These are phyloP conservation scores for Epichloe sibirici DNA, from an alignment of 2,329 filamentous ascomycete species.

Conservation along the genomic window DNA sequence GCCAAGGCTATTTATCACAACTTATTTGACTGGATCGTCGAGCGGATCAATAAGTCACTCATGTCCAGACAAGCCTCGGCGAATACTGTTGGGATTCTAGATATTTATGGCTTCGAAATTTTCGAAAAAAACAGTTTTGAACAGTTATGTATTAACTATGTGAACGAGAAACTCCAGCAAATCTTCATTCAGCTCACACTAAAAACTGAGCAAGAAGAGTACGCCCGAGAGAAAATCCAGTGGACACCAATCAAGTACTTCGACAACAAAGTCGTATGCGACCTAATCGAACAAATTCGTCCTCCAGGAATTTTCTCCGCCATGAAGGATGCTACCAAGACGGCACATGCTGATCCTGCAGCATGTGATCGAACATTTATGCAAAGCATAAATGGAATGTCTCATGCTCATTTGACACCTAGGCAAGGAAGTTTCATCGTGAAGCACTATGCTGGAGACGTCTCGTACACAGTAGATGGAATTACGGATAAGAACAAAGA, in stretches of 20 bases:
- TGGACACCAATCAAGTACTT: slow-evolving; percentile 99
- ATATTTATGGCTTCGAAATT: slow-evolving; percentile 99
- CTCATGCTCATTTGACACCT: slow-evolving; percentile 81
- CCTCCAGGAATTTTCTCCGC: slow-evolving; percentile 91
- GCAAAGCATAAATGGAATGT: slow-evolving; percentile 80
- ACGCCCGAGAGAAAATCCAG: slow-evolving; percentile 87
- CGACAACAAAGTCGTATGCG: slow-evolving; percentile 98
- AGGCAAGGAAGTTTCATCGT: slow-evolving; percentile 95
- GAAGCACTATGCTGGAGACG: slow-evolving; percentile 97
- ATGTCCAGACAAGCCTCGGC: slow-evolving; percentile 62
- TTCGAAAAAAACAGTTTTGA: slow-evolving; percentile 99
- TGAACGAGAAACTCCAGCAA: slow-evolving; percentile 97
- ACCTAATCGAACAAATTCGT: slow-evolving; percentile 83
- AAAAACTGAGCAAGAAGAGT: slow-evolving; percentile 96
- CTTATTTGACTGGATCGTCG: slow-evolving; percentile 96
- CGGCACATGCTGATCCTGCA: slow-evolving; percentile 88
- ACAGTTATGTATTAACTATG: slow-evolving; percentile 98
- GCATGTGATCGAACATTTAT: slow-evolving; percentile 95
- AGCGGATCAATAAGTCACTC: slow-evolving; percentile 78
- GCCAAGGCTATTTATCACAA: slow-evolving; percentile 96
- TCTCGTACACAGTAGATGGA: slow-evolving; percentile 84
- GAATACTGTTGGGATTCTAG: slow-evolving; percentile 89
- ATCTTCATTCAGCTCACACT: slow-evolving; percentile 97
- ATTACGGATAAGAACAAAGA: slow-evolving; percentile 99
- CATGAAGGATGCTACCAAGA: slow-evolving; percentile 94